A percentile compares a stretch with the other conserved stretches of the same genome.
These are phyloP conservation scores for Berberis thunbergii DNA, from an alignment of 164 flowering plant species.

Conservation along the genomic window DNA sequence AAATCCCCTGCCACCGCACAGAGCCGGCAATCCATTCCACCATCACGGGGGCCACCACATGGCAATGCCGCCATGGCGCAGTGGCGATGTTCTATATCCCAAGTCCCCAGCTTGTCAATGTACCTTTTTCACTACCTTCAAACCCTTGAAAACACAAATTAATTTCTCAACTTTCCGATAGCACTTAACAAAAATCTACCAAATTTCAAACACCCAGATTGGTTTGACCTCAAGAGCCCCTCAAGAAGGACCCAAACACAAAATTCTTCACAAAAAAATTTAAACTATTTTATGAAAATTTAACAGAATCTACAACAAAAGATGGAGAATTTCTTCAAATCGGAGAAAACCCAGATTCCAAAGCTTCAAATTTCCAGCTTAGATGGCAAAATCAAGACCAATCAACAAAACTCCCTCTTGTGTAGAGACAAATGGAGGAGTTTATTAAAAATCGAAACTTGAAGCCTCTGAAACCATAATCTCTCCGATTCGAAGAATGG, in stretches of 20 bases:
- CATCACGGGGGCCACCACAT: constrained; percentile 4
- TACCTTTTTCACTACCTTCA: neutral
- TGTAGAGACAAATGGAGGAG: no score
- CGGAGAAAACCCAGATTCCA: neutral
- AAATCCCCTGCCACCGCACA: constrained; percentile 29
- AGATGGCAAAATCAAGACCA: neutral
- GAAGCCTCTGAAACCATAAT: no score
- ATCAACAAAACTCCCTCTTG: neutral
- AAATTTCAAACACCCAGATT: no score
- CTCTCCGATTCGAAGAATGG: no score
- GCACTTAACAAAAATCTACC: no score
- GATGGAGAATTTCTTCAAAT: no score
- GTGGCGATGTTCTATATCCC: constrained; percentile 7
- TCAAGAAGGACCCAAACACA: no score
- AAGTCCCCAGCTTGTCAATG: constrained; percentile 16
- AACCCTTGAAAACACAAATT: neutral
- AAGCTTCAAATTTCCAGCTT: neutral
- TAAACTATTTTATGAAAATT: no score
- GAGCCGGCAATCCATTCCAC: constrained; percentile 30
- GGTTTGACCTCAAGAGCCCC: no score
- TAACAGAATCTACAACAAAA: no score
- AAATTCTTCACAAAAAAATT: no score
- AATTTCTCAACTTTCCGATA: neutral
- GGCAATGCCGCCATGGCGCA: neutral
- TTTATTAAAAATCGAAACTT: no score